These are phyloP conservation scores for Dovyalis caffra DNA, from an alignment of 345 rosid species.

Conservation along the genomic window DNA sequence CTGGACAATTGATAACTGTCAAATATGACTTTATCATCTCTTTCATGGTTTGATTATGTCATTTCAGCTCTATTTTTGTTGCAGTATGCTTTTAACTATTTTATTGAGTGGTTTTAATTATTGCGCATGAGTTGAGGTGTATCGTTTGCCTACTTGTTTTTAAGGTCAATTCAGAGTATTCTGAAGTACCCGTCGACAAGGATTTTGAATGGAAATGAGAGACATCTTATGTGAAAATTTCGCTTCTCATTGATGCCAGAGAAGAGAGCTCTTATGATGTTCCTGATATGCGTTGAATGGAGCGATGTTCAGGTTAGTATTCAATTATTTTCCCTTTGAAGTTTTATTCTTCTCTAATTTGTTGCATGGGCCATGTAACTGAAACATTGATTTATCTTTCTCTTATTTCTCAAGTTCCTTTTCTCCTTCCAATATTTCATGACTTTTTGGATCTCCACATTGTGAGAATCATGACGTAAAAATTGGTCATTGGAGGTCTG, in stretches of 20 bases:
- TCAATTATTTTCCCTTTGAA: conserved; percentile 3
- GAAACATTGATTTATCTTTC: conserved; percentile 1
- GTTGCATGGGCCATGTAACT: not conserved
- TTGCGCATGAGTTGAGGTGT: conserved; percentile 8
- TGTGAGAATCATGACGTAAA: too few species aligned
- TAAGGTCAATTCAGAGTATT: conserved; percentile 80
- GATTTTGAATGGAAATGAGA: conserved; percentile 89
- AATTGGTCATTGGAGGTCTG: too few species aligned
- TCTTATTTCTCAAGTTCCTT: not conserved
- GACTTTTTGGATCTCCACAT: too few species aligned
- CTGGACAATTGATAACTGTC: not conserved
- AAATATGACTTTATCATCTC: not conserved
- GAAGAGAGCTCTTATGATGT: conserved; percentile 95
- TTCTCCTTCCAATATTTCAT: too few species aligned
- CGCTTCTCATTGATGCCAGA: conserved; percentile 92
- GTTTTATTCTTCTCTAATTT: conserved; percentile 1
- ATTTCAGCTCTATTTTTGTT: not conserved
- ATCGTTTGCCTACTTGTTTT: conserved; percentile 23
- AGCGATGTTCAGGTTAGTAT: conserved; percentile 86
- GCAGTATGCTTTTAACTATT: not conserved
- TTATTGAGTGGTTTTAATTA: conserved; percentile 1
- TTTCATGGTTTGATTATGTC: conserved; percentile 7
- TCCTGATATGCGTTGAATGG: conserved; percentile 95
- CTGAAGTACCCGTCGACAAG: conserved; percentile 90
- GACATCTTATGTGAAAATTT: conserved; percentile 95